A percentile compares a stretch with the other conserved stretches of the same genome.
These are phyloP conservation scores for Phytophthora idaei DNA, from an alignment of 352 stramenopile species.

Conservation along the genomic window DNA sequence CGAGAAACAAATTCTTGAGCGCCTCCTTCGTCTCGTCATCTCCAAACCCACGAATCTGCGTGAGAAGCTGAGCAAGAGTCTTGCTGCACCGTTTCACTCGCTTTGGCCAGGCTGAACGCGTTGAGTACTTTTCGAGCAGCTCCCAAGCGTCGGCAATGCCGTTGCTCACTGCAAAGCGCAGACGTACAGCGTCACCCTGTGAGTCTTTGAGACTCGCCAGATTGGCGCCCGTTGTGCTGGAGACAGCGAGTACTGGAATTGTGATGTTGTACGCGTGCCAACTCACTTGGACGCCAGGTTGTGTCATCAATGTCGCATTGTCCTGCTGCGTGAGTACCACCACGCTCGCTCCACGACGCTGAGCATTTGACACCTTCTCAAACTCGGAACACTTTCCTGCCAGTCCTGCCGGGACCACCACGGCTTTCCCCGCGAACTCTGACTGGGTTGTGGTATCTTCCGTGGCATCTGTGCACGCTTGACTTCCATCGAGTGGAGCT, in stretches of 20 bases:
- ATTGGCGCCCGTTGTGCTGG: slow-evolving; percentile 32
- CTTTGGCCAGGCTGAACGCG: slow-evolving; percentile 51
- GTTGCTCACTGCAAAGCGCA: slow-evolving; percentile 48
- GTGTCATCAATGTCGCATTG: slow-evolving; percentile 35
- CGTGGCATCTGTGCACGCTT: slow-evolving; percentile 33
- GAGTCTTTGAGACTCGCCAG: slow-evolving; percentile 28
- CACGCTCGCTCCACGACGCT: slow-evolving; percentile 49
- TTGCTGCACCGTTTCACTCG: slow-evolving; percentile 46
- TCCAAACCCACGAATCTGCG: slow-evolving; percentile 23
- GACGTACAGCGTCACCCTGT: slow-evolving; percentile 6
- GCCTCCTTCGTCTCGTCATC: slow-evolving; percentile 37
- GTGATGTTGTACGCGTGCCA: slow-evolving; percentile 80
- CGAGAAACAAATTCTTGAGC: slow-evolving; percentile 53
- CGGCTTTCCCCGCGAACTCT: slow-evolving; percentile 32
- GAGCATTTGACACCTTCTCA: slow-evolving; percentile 47
- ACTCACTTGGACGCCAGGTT: slow-evolving; percentile 43
- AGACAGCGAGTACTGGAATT: slow-evolving; percentile 52
- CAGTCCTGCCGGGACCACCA: slow-evolving; percentile 36
- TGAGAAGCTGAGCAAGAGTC: slow-evolving; percentile 21
- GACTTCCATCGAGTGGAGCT: slow-evolving; percentile 19
- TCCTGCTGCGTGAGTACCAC: slow-evolving; percentile 37
- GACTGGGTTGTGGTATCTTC: slow-evolving; percentile 22
- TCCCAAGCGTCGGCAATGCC: slow-evolving; percentile 59
- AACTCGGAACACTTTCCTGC: slow-evolving; percentile 41
- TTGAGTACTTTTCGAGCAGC: slow-evolving; percentile 40